Evolutionary conservation across 352 stramenopile species (phyloP).

Genomic region (Pythium aphanidermatum): DNA sequence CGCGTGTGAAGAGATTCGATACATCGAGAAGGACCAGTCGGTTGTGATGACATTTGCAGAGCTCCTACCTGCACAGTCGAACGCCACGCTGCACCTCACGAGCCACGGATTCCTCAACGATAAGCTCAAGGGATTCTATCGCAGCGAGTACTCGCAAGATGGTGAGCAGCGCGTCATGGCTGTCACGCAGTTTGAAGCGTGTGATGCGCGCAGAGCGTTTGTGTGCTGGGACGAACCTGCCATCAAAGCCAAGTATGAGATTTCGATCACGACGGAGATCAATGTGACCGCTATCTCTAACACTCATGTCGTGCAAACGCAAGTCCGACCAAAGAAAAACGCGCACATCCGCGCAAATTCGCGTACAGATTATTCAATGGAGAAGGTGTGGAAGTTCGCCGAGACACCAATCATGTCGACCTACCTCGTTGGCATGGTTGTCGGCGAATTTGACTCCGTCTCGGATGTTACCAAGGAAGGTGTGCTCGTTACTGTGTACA

Average conservation of each 20-base stretch:
- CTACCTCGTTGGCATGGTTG: constrained; percentile 91
- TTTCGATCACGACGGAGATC: constrained; percentile 87
- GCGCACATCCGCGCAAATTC: constrained; percentile 42
- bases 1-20: constrained; percentile 47
- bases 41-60: constrained; percentile 48
- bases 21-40: constrained; percentile 44
- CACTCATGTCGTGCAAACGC: constrained; percentile 91
- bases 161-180: constrained; percentile 93
- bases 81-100: constrained; percentile 34
- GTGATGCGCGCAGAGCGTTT: constrained; percentile 92
- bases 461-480: constrained; percentile 86
- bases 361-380: constrained; percentile 24
- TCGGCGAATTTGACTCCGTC: constrained; percentile 97
- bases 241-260: constrained; percentile 94
- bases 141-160: constrained; percentile 88
- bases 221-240: constrained; percentile 98
- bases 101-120: constrained; percentile 83
- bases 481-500: constrained; percentile 95
- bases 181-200: constrained; percentile 81
- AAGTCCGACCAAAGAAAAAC: constrained; percentile 50
- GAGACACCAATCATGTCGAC: constrained; percentile 96
- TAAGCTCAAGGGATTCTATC: constrained; percentile 96
- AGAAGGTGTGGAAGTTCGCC: constrained; percentile 82
- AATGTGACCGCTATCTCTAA: constrained; percentile 94
- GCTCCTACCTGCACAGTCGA: constrained; percentile 24